Evolutionary conservation across 2,329 filamentous ascomycete genomes (phyloP).

Genomic region (Aspergillus sp.): DNA sequence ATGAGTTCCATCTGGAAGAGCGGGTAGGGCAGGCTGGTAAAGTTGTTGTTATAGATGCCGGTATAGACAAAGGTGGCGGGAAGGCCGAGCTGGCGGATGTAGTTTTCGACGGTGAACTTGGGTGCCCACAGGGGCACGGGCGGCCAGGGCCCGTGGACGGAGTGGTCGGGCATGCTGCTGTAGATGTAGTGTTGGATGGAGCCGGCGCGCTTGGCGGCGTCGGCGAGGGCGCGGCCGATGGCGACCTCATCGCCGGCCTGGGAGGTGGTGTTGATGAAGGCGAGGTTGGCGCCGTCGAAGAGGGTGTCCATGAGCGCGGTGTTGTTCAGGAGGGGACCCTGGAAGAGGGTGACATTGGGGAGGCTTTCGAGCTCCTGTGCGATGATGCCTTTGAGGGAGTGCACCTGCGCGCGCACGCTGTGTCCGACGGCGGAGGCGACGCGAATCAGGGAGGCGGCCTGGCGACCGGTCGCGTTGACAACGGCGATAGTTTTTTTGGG

Average conservation of each 20-base stretch:
- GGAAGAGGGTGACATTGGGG: slow-evolving; percentile 72
- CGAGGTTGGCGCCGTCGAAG: slow-evolving; percentile 79
- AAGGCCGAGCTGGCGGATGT: slow-evolving; percentile 76
- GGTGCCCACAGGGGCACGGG: slow-evolving; percentile 85
- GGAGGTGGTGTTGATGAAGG: slow-evolving; percentile 97
- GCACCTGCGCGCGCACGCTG: slow-evolving; percentile 85
- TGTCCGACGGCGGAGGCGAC: slow-evolving; percentile 93
- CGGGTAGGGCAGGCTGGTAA: slow-evolving; percentile 87
- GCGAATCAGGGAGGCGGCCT: slow-evolving; percentile 91
- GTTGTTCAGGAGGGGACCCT: slow-evolving; percentile 68
- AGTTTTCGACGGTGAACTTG: slow-evolving; percentile 91
- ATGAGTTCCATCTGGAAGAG: slow-evolving; percentile 93
- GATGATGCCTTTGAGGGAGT: slow-evolving; percentile 81
- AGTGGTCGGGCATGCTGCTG: slow-evolving; percentile 95
- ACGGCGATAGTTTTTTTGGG: slow-evolving; percentile 79
- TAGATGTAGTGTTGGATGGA: slow-evolving; percentile 87
- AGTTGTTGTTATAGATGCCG: slow-evolving; percentile 99
- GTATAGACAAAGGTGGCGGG: slow-evolving; percentile 93
- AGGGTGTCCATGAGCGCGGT: slow-evolving; percentile 70
- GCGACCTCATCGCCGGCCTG: slow-evolving; percentile 85
- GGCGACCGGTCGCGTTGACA: slow-evolving; percentile 92
- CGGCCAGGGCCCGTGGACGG: slow-evolving; percentile 76
- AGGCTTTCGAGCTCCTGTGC: slow-evolving; percentile 80
- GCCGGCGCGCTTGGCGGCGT: slow-evolving; percentile 79
- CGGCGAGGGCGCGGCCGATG: slow-evolving; percentile 83